Base-by-base conservation (phyloP, 495 filamentous ascomycete genomes). In the Penicillium goetzii region DNA sequence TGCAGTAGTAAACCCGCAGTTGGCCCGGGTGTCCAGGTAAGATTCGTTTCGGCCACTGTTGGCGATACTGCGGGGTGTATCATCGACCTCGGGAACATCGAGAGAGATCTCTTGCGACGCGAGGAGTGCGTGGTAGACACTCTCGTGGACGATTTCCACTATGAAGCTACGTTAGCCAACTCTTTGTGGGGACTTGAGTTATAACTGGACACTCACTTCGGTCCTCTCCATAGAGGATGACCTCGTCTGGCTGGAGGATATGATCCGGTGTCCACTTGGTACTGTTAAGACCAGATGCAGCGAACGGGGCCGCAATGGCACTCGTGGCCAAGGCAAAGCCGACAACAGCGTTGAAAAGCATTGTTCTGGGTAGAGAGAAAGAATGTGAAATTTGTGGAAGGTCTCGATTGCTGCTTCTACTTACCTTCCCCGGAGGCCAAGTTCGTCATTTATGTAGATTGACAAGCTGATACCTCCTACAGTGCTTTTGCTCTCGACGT, bases 251-350 rank as follows among this genome's bases (percentile, higher is more conserved):
- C 33, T 62, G 54, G 21, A 62, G 60, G 25, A 62, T 50, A 62
- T 62, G 60, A 4, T 62, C 60, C 21, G 60, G 54, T 23, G 60
- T 62, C 60, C 60, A 62, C 43, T 25, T 40, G 43, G 43, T 62
- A 17, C 60, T 62, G 32, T 62, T 58, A n/a, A 58, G 41, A n/a
- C 33, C 45, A 26, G 45, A 49, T 8, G 12, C 23, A 1, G 23
- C 12, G 23, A 49, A 14, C 45, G 45, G 45, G 11, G 23, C 45
- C 21, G 45, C 45, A 49, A 49, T 49, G 45, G 45, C 45, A 15
- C 21, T 6, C 2, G 45, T 49, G 45, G 45, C 45, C 45, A 49
- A 49, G 12, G 23, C 21, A 49, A 49, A 25, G 23, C 23, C 45
- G 45, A 26, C 45, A 49, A 49, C 4, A 11, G 23, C 11, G 4